These are phyloP conservation scores for Trametes gibbosa DNA, from an alignment of 768 basidiomycete genomes.

Conservation along the genomic window DNA sequence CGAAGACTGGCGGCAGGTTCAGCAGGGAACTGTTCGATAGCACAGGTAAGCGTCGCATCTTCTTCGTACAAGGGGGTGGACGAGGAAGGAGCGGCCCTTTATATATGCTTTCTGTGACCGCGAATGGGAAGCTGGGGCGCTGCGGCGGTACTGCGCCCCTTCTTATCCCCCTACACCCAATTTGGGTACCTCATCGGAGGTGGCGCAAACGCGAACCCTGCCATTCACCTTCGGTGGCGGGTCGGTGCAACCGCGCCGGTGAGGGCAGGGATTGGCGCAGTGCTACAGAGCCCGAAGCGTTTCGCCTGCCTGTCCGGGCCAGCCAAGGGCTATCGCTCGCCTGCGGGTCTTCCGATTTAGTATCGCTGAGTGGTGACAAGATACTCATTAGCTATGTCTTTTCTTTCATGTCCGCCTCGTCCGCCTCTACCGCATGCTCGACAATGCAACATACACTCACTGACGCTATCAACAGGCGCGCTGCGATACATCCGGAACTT, in stretches of 20 bases:
- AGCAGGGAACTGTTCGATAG: slow-evolving; percentile 83
- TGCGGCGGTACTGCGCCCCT: not conserved
- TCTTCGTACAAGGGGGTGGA: not conserved
- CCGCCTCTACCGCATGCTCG: not conserved
- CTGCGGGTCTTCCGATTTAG: slow-evolving; percentile 8
- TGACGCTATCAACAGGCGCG: slow-evolving; percentile 41
- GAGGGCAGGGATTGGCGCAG: not conserved
- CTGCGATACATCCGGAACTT: slow-evolving; percentile 72
- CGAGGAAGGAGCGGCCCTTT: not conserved
- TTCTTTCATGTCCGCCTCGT: not conserved
- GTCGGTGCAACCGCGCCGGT: not conserved
- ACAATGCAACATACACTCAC: not conserved
- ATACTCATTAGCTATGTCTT: slow-evolving; percentile 5
- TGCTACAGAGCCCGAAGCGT: not conserved
- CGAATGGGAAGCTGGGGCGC: not conserved
- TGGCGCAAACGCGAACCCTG: not conserved
- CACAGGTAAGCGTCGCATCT: slow-evolving; percentile 42
- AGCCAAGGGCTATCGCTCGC: not conserved
- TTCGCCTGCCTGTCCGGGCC: not conserved
- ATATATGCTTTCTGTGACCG: not conserved
- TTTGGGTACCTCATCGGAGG: slow-evolving; percentile 4
- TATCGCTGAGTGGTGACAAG: not conserved
- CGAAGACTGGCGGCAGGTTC: slow-evolving; percentile 83
- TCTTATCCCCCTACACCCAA: not conserved
- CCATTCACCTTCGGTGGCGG: too few relatives aligned